A percentile compares a stretch with the other conserved stretches of the same genome.
These are phyloP conservation scores for Penicillium sclerotiorum DNA, from an alignment of 2,329 filamentous ascomycete species.

Conservation along the genomic window DNA sequence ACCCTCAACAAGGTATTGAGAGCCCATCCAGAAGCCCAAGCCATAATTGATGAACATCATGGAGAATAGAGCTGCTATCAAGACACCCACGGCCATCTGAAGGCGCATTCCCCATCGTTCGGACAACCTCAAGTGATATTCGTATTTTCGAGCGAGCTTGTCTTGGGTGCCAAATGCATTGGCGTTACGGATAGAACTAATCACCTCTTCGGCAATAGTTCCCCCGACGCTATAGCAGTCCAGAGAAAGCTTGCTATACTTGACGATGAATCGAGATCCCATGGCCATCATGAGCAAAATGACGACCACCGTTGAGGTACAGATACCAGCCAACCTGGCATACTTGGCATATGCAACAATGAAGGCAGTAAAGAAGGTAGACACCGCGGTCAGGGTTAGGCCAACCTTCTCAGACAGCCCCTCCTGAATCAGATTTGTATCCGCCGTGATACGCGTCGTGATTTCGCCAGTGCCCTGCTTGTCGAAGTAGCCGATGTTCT, in stretches of 20 bases:
- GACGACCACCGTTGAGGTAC: conserved; percentile 78
- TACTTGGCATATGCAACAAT: conserved; percentile 88
- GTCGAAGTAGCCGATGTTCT: conserved; percentile 93
- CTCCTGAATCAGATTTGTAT: conserved; percentile 91
- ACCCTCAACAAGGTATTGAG: conserved; percentile 68
- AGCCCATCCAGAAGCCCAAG: conserved; percentile 86
- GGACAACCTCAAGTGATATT: conserved; percentile 70
- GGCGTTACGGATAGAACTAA: conserved; percentile 90
- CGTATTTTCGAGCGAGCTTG: conserved; percentile 85
- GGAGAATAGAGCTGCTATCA: conserved; percentile 83
- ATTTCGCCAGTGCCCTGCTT: conserved; percentile 91
- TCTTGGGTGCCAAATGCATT: conserved; percentile 92
- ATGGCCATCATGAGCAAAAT: conserved; percentile 76
- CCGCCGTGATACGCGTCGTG: conserved; percentile 89
- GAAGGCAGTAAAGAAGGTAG: conserved; percentile 86
- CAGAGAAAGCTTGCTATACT: conserved; percentile 76
- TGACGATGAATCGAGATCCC: conserved; percentile 74
- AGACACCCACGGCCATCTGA: conserved; percentile 71
- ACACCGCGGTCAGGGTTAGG: conserved; percentile 72
- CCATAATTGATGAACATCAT: conserved; percentile 86
- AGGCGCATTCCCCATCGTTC: conserved; percentile 75
- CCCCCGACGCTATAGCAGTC: conserved; percentile 81
- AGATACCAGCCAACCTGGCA: conserved; percentile 90
- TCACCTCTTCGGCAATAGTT: conserved; percentile 88
- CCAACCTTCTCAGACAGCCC: conserved; percentile 89